These are phyloP conservation scores for Colletotrichum sp. DNA, from an alignment of 2,329 filamentous ascomycete species.

Conservation along the genomic window DNA sequence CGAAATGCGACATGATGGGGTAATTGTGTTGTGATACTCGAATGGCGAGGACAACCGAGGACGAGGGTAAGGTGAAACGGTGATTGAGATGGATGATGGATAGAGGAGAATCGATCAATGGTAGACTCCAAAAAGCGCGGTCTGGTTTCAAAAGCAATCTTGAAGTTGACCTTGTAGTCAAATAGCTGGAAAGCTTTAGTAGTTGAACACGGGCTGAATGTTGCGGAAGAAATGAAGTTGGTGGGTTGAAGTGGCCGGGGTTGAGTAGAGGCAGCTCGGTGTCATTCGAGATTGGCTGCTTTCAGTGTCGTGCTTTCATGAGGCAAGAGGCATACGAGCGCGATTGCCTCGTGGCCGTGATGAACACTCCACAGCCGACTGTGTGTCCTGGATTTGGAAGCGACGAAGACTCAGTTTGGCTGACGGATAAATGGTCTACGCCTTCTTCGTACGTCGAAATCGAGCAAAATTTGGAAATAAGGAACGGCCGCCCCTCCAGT, in stretches of 20 bases:
- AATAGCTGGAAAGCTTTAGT: neutral
- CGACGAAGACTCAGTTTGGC: neutral
- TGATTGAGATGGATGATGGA: neutral
- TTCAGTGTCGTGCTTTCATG: neutral
- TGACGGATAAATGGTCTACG: neutral
- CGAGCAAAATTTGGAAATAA: neutral
- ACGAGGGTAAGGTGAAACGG: fast-evolving
- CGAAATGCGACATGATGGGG: neutral
- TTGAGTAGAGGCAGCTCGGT: neutral
- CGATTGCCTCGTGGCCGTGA: neutral
- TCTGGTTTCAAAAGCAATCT: neutral
- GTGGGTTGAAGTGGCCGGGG: neutral
- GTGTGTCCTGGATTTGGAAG: too few species aligned
- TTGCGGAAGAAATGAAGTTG: neutral
- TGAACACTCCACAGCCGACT: fast-evolving
- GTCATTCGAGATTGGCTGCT: neutral
- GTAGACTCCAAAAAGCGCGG: neutral
- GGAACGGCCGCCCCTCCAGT: too few species aligned
- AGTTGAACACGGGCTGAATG: neutral
- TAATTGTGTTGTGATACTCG: fast-evolving
- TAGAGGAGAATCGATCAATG: neutral
- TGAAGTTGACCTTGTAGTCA: neutral
- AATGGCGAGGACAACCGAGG: neutral
- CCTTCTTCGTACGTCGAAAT: neutral
- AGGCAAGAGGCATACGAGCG: neutral